These are phyloP conservation scores for Sarocladium strictum DNA, from an alignment of 2,329 filamentous ascomycete genomes.

Conservation along the genomic window DNA sequence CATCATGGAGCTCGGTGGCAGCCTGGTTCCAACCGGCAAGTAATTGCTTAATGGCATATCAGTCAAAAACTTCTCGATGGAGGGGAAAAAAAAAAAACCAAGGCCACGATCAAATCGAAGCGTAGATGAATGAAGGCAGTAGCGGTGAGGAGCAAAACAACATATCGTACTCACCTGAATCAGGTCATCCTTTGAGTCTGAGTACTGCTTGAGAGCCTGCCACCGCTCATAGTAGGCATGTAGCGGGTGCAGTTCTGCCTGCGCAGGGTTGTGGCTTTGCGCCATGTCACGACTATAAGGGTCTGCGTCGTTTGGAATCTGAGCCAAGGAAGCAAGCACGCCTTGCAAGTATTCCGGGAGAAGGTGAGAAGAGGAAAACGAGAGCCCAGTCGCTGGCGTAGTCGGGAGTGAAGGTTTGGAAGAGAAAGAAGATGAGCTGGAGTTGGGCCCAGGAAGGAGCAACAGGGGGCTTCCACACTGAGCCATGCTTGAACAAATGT, in stretches of 20 bases:
- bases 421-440: background rate
- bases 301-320: background rate
- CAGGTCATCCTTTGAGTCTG: conserved; percentile 1
- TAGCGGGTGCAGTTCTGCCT: conserved; percentile 4
- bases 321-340: background rate
- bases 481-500: too few species aligned
- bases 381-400: background rate
- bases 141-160: too few species aligned
- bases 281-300: background rate
- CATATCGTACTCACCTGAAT: conserved; percentile 1
- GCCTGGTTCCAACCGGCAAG: conserved; percentile 1
- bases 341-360: background rate
- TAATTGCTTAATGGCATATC: background rate
- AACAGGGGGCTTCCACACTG: background rate
- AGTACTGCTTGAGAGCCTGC: background rate
- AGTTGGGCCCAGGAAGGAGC: background rate
- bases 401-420: background rate
- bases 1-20: background rate
- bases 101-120: background rate
- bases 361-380: conserved; percentile 1
- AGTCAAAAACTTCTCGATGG: background rate
- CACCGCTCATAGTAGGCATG: background rate
- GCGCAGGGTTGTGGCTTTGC: background rate
- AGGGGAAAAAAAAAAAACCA: background rate
- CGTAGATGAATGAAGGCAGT: background rate